These are phyloP conservation scores for Coccomyxa sp. DNA, from an alignment of 139 green algal species.

Conservation along the genomic window DNA sequence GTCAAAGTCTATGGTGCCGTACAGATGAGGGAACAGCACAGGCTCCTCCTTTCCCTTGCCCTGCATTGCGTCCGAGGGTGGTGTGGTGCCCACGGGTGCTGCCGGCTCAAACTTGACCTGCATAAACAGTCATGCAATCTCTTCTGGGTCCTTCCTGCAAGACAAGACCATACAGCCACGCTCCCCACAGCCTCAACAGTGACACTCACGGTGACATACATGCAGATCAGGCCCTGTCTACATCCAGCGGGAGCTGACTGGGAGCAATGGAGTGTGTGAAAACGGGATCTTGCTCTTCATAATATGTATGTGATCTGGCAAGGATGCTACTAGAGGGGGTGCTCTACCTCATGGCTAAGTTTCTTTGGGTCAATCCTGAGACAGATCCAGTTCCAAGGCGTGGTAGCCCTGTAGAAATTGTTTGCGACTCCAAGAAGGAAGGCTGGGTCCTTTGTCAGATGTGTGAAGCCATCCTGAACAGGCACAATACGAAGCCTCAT, in stretches of 20 bases:
- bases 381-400: slow-evolving; percentile 32
- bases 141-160: neutral
- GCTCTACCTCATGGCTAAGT: slow-evolving; percentile 41
- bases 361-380: slow-evolving; percentile 30
- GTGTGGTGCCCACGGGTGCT: slow-evolving; percentile 50
- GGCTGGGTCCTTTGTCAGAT: slow-evolving; percentile 53
- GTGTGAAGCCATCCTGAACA: slow-evolving; percentile 65
- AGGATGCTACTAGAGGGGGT: too few relatives aligned
- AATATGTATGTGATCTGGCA: too few relatives aligned
- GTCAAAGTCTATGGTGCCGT: slow-evolving; percentile 54
- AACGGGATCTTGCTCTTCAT: too few relatives aligned
- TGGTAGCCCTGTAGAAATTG: slow-evolving; percentile 50
- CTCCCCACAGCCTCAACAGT: too few relatives aligned
- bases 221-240: too few relatives aligned
- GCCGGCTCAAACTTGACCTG: slow-evolving; percentile 65
- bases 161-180: too few relatives aligned
- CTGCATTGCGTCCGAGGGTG: neutral
- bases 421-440: slow-evolving; percentile 64
- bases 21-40: slow-evolving; percentile 64
- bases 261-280: neutral
- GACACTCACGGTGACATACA: too few relatives aligned
- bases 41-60: neutral
- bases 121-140: neutral
- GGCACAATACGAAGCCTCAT: too few relatives aligned
- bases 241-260: too few relatives aligned